These are phyloP conservation scores for Kodamaea jinghongensis DNA, from an alignment of 805 yeast genomes.

Conservation along the genomic window DNA sequence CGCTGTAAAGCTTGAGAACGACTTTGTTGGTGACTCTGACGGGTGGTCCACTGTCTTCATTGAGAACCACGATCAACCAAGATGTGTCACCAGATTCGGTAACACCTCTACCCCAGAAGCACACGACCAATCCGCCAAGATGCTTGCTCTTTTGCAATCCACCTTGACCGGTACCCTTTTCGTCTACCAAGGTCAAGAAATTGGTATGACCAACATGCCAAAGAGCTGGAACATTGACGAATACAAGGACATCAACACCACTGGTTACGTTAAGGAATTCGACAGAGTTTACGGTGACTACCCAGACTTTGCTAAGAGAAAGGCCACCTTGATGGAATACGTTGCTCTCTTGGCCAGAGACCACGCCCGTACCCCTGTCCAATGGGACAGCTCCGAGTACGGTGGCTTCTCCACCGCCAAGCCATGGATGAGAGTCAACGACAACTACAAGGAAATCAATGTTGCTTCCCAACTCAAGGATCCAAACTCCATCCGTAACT, in stretches of 20 bases:
- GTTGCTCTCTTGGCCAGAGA: constrained; percentile 49
- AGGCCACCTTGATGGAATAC: constrained; percentile 27
- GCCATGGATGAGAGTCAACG: constrained; percentile 55
- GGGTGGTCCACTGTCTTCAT: constrained; percentile 57
- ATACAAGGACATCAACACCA: constrained; percentile 49
- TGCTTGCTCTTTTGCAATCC: constrained; percentile 44
- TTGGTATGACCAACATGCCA: constrained; percentile 52
- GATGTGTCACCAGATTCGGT: constrained; percentile 52
- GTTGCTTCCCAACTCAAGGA: constrained; percentile 46
- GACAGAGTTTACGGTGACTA: constrained; percentile 23
- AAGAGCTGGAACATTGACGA: constrained; percentile 45
- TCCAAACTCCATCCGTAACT: constrained; percentile 42
- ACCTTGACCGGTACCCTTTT: constrained; percentile 53
- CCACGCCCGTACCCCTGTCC: constrained; percentile 54
- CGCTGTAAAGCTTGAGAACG: constrained; percentile 16
- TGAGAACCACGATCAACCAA: constrained; percentile 60
- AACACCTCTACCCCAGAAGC: constrained; percentile 28
- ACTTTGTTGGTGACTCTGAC: constrained; percentile 46
- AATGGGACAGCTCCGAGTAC: constrained; percentile 44
- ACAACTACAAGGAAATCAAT: constrained; percentile 47
- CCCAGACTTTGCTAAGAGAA: constrained; percentile 16
- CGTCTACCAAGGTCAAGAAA: constrained; percentile 61
- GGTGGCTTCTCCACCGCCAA: constrained; percentile 47
- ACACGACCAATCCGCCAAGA: constrained; percentile 44
- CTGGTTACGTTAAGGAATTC: constrained; percentile 39